phyloP scores from a whole-genome alignment of 192 early-diverging fungal genomes.

The Diversispora epigaea region DNA sequence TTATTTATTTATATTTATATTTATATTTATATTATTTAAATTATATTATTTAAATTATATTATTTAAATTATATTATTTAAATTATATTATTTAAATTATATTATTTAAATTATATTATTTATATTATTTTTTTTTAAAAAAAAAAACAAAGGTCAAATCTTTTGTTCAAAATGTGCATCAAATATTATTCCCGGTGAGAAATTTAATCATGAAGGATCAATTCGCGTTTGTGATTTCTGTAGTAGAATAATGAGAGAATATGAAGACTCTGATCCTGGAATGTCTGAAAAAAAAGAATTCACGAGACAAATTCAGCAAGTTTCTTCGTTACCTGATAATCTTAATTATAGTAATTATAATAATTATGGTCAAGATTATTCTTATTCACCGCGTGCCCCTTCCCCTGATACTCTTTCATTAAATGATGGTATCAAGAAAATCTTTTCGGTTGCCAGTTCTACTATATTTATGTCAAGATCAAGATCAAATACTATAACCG shows the following conservation, averaged over 20 bases:
- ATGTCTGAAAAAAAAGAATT: conserved; percentile 30
- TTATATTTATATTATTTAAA: neutral
- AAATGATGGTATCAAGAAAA: conserved; percentile 41
- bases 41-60: neutral
- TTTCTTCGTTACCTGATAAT: conserved; percentile 42
- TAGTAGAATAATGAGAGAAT: conserved; percentile 53
- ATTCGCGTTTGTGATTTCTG: conserved; percentile 70
- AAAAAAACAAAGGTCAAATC: conserved; percentile 58
- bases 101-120: neutral
- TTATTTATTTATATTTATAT: neutral
- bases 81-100: neutral
- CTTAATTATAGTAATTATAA: conserved; percentile 25
- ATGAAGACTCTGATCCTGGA: conserved; percentile 41
- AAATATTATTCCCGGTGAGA: conserved; percentile 62
- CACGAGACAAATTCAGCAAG: conserved; percentile 34
- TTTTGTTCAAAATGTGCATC: conserved; percentile 77
- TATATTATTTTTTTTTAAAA: neutral
- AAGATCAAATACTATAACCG: conserved; percentile 44
- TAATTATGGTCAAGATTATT: neutral
- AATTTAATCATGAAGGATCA: conserved; percentile 68
- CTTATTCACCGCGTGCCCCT: conserved; percentile 4
- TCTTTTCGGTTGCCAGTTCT: conserved; percentile 38
- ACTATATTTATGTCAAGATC: conserved; percentile 43
- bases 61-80: neutral
- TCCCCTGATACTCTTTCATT: conserved; percentile 29